phyloP scores from a whole-genome alignment of 148 eudicot species.

The Persicaria maculosa region DNA sequence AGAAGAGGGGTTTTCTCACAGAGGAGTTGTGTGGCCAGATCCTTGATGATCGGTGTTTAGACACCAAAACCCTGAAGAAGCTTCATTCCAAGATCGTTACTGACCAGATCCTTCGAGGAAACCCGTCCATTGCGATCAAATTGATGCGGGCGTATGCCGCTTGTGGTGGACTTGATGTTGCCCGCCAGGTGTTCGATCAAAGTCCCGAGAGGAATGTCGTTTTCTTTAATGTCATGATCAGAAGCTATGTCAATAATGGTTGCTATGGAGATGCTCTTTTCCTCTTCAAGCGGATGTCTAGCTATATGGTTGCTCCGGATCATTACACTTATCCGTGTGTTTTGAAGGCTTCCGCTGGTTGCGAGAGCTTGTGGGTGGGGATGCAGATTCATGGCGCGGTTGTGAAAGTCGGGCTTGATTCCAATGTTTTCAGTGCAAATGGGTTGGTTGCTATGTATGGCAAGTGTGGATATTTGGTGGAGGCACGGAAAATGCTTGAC shows the following conservation, averaged over 20 bases:
- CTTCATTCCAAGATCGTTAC: constrained; percentile 44
- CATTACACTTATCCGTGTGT: constrained; percentile 74
- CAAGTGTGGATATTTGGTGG: constrained; percentile 50
- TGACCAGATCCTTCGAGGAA: constrained; percentile 32
- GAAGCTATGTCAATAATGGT: constrained; percentile 62
- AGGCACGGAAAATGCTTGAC: constrained; percentile 46
- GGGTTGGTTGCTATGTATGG: constrained; percentile 77
- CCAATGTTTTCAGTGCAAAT: constrained; percentile 51
- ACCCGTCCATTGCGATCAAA: constrained; percentile 49
- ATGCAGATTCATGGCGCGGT: constrained; percentile 46
- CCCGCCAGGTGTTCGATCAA: constrained; percentile 69
- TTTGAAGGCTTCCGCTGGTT: constrained; percentile 62
- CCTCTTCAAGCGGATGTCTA: constrained; percentile 39
- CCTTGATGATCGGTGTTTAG: constrained; percentile 48
- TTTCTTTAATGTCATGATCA: constrained; percentile 72
- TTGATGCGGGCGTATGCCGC: constrained; percentile 64
- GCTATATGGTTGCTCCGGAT: constrained; percentile 39
- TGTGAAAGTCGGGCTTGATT: constrained; percentile 42
- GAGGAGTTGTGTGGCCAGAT: constrained; percentile 36
- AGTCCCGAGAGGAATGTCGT: constrained; percentile 45
- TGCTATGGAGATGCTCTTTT: constrained; percentile 42
- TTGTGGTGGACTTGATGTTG: constrained; percentile 31
- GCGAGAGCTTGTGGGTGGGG: constrained; percentile 43
- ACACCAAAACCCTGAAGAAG: constrained; percentile 40
- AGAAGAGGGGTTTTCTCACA: constrained; percentile 17